A percentile compares a stretch with the other conserved stretches of the same genome.
These are phyloP conservation scores for Tulasnella calospora DNA, from an alignment of 768 basidiomycete genomes.

Conservation along the genomic window DNA sequence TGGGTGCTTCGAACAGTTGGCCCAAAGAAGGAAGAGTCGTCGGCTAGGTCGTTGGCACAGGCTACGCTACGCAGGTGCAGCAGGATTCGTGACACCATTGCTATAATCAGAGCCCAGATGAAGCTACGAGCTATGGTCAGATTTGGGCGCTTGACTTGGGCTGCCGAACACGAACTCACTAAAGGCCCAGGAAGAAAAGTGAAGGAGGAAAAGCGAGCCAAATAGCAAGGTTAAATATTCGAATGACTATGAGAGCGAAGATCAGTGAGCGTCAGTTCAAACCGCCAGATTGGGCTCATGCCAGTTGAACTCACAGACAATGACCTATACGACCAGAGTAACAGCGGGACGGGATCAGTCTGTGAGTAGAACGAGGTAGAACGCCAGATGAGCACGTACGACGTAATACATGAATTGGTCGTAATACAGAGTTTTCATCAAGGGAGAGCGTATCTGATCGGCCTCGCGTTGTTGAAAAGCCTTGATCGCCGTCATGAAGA, in stretches of 20 bases:
- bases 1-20: not conserved
- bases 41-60: not conserved
- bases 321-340: not conserved
- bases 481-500: not conserved
- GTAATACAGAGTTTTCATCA: not conserved
- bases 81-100: conserved; percentile 7
- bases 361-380: not conserved
- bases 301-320: not conserved
- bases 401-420: conserved; percentile 12
- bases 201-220: conserved; percentile 3
- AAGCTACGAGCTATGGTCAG: not conserved
- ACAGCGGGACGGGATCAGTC: not conserved
- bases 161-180: not conserved
- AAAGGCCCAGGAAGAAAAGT: not conserved
- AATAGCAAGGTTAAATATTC: not conserved
- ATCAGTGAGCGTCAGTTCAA: not conserved
- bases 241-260: not conserved
- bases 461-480: not conserved
- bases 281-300: not conserved
- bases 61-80: not conserved
- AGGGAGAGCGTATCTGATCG: not conserved
- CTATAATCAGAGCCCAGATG: conserved; percentile 1
- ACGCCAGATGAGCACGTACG: not conserved
- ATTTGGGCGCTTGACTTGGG: not conserved
- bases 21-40: not conserved